These are phyloP conservation scores for Sarocladium brachiariae DNA, from an alignment of 2,329 filamentous ascomycete species.

Conservation along the genomic window DNA sequence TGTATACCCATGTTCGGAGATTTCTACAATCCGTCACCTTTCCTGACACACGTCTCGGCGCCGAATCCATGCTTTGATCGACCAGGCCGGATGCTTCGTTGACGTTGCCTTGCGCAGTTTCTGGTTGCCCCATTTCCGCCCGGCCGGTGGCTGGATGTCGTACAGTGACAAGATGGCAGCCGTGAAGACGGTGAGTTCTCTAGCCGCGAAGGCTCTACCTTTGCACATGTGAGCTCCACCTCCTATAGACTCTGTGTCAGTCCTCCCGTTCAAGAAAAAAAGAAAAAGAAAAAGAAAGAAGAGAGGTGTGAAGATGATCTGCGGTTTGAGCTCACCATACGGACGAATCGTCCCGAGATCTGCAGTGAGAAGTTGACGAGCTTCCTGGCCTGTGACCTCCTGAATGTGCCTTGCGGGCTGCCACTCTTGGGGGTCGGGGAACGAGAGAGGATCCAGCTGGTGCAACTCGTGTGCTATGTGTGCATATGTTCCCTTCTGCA, in stretches of 20 bases:
- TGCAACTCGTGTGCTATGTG: conserved; percentile 28
- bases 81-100: conserved; percentile 19
- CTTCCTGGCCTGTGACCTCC: conserved; percentile 19
- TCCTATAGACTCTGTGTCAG: no score
- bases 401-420: conserved; percentile 26
- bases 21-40: background rate
- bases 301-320: conserved; percentile 12
- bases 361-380: conserved; percentile 15
- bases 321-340: conserved; percentile 23
- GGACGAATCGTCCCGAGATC: conserved; percentile 23
- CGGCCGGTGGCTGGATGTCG: conserved; percentile 25
- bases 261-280: no score
- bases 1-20: background rate
- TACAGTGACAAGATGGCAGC: conserved; percentile 30
- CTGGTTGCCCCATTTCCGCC: conserved; percentile 20
- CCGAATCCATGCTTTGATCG: conserved; percentile 27
- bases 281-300: background rate
- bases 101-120: conserved; percentile 20
- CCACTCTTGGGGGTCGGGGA: conserved; percentile 29
- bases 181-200: conserved; percentile 28
- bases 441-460: conserved; percentile 26
- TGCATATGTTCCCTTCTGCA: conserved; percentile 28
- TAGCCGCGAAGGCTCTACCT: conserved; percentile 23
- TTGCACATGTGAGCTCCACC: conserved; percentile 26
- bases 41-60: conserved; percentile 15